A percentile compares a stretch with the other conserved stretches of the same genome.
Conservation (phyloP, 2,329 filamentous ascomycete species). For the Plenodomus lindquistii region DNA sequence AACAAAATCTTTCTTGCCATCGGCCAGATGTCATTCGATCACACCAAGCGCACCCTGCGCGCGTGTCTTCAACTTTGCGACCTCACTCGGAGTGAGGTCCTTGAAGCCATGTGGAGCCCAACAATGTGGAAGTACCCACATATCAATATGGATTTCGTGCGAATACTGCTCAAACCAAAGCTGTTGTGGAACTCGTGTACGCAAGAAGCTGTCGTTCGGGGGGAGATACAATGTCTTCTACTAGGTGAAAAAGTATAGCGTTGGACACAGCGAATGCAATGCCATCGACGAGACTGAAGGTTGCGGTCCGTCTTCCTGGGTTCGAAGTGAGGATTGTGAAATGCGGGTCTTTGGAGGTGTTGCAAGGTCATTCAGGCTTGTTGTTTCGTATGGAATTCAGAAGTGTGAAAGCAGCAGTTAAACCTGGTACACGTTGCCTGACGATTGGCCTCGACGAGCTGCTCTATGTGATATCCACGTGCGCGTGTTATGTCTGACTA, state of each 20-base stretch:
- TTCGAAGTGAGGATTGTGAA: not conserved
- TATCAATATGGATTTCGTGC: not conserved
- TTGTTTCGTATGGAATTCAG: conserved; percentile 12
- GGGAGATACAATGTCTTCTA: conserved; percentile 13
- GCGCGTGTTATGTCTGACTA: not conserved
- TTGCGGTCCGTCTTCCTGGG: conserved; percentile 16
- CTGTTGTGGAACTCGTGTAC: not conserved
- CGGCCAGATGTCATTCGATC: conserved; percentile 16
- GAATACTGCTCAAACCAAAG: not conserved
- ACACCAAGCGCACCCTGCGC: conserved; percentile 16
- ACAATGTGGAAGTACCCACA: conserved; percentile 3
- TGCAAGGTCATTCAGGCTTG: conserved; percentile 8
- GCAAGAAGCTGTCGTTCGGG: conserved; percentile 8
- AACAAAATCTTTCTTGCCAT: conserved; percentile 16
- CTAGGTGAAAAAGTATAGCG: conserved; percentile 19
- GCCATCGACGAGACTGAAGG: conserved; percentile 17
- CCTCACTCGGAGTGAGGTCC: conserved; percentile 5
- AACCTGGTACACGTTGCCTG: conserved; percentile 24
- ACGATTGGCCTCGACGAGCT: not conserved
- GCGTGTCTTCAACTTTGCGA: conserved; percentile 7
- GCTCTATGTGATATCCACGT: not conserved
- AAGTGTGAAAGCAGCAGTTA: conserved; percentile 17
- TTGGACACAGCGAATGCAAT: conserved; percentile 18
- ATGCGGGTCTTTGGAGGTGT: not conserved
- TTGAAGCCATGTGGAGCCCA: conserved; percentile 12